Evolutionary conservation across 2,329 filamentous ascomycete genomes (phyloP).

Genomic region (Nannizziopsis barbatae): DNA sequence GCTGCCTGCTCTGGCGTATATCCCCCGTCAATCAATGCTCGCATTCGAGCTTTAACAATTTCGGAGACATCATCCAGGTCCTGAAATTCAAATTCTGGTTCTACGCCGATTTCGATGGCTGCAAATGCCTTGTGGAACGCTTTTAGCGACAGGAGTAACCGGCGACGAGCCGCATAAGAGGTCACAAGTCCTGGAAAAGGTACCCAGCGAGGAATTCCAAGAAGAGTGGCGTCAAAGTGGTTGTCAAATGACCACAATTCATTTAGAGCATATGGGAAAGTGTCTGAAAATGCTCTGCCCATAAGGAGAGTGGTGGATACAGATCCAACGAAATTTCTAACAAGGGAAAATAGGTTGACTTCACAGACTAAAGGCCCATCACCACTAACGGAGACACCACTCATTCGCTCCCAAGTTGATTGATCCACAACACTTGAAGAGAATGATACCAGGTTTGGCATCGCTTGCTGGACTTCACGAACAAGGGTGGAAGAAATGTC

Average conservation of each 20-base stretch:
- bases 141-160: conserved; percentile 32
- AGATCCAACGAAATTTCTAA: conserved; percentile 48
- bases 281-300: conserved; percentile 42
- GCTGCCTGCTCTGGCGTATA: conserved; percentile 31
- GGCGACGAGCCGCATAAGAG: conserved; percentile 39
- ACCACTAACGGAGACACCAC: conserved; percentile 35
- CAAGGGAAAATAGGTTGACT: conserved; percentile 41
- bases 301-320: conserved; percentile 40
- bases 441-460: conserved; percentile 50
- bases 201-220: conserved; percentile 46
- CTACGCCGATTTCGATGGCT: conserved; percentile 32
- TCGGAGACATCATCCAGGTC: conserved; percentile 42
- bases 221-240: conserved; percentile 43
- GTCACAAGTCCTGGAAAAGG: conserved; percentile 42
- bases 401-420: conserved; percentile 50
- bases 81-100: conserved; percentile 35
- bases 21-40: conserved; percentile 29
- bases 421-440: conserved; percentile 50
- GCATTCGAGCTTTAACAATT: conserved; percentile 34
- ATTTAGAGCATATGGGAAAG: conserved; percentile 42
- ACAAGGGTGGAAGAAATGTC: conserved; percentile 31
- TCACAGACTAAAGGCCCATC: conserved; percentile 39
- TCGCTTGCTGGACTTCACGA: conserved; percentile 33
- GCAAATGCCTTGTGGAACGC: conserved; percentile 36
- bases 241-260: conserved; percentile 48